Conservation (phyloP, 2,329 filamentous ascomycete genomes). For the Fusarium pseudonygamai region DNA sequence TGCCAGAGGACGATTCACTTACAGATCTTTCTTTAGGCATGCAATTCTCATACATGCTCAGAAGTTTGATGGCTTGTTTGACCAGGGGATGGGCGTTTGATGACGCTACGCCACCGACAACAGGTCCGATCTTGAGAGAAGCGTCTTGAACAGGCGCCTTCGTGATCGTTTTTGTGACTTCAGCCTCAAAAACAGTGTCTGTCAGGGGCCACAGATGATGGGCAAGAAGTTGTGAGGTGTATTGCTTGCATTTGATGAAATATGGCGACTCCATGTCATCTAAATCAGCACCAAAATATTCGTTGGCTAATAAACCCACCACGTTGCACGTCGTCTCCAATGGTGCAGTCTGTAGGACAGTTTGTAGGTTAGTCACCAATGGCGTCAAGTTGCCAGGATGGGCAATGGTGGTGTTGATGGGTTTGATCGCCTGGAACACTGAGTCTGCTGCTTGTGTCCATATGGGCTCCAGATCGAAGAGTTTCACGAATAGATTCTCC, state of each 20-base stretch:
- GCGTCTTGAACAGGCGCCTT: conserved; percentile 58
- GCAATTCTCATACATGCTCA: conserved; percentile 70
- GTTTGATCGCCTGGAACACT: conserved; percentile 61
- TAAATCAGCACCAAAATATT: conserved; percentile 65
- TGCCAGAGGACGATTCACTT: conserved; percentile 43
- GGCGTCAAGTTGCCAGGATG: conserved; percentile 65
- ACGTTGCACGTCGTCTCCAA: conserved; percentile 63
- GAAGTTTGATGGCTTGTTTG: conserved; percentile 65
- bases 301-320: conserved; percentile 66
- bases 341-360: conserved; percentile 57
- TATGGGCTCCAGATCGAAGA: conserved; percentile 65
- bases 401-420: conserved; percentile 60
- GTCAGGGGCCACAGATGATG: conserved; percentile 68
- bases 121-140: conserved; percentile 61
- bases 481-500: conserved; percentile 60
- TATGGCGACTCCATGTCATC: conserved; percentile 68
- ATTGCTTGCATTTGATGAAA: conserved; percentile 62
- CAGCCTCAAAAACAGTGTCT: conserved; percentile 63
- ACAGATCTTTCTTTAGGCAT: conserved; percentile 72
- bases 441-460: conserved; percentile 61
- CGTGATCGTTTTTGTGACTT: conserved; percentile 64
- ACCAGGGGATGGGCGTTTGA: conserved; percentile 68
- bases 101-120: conserved; percentile 59
- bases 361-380: conserved; percentile 60
- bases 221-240: conserved; percentile 64